Percentiles rank a stretch among this genome's conserved stretches.
Evolutionary conservation across 2,329 filamentous ascomycete genomes (phyloP).

Genomic region (Dactylellina cionopaga): DNA sequence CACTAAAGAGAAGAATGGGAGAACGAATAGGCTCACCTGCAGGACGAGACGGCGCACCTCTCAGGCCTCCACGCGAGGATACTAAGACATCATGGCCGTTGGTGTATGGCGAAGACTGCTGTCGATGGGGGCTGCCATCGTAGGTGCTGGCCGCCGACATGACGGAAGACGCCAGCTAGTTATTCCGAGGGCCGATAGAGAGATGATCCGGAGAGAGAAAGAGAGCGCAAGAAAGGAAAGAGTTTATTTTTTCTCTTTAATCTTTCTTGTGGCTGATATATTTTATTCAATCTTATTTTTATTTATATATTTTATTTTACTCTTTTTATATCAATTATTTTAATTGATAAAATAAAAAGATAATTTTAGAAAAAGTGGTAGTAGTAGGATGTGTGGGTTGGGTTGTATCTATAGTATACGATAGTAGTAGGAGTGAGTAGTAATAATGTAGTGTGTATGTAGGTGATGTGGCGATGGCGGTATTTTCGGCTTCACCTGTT

Average conservation of each 20-base stretch:
- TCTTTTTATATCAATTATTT: no score
- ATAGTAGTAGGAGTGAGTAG: no score
- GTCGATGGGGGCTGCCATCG: conserved; percentile 45
- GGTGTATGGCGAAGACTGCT: conserved; percentile 29
- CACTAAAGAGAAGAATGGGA: background rate
- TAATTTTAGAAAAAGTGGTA: no score
- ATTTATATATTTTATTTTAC: no score
- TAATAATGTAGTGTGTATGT: no score
- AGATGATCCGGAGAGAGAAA: background rate
- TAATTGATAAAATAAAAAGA: no score
- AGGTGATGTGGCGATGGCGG: background rate
- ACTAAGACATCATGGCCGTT: conserved; percentile 17
- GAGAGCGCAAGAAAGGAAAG: no score
- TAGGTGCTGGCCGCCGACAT: conserved; percentile 42
- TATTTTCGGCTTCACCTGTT: conserved; percentile 6
- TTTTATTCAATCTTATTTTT: background rate
- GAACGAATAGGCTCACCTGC: conserved; percentile 24
- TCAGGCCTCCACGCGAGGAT: background rate
- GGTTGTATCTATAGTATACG: no score
- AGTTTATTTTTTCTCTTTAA: no score
- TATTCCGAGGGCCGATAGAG: background rate
- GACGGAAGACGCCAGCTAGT: background rate
- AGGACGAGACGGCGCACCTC: conserved; percentile 14
- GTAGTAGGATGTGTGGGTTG: no score
- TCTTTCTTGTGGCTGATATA: no score